Evolutionary conservation across 2,329 filamentous ascomycete species (phyloP).

Genomic region (Trichoderma sp.): DNA sequence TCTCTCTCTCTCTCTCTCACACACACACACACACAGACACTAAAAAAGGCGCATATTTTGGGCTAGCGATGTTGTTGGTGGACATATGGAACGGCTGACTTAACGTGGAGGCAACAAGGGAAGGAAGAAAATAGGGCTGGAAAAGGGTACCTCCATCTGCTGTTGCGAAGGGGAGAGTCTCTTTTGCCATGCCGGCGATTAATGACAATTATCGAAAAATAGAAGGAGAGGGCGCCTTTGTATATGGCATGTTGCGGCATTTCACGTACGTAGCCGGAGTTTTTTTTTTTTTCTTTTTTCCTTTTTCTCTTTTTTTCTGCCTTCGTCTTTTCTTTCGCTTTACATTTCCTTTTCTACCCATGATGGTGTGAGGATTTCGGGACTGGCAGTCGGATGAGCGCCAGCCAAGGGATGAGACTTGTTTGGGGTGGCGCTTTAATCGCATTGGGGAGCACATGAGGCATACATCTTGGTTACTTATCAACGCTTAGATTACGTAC

Average conservation of each 20-base stretch:
- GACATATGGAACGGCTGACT: background rate
- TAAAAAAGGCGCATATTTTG: background rate
- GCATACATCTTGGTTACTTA: slow-evolving; percentile 18
- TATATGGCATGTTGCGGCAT: slow-evolving; percentile 25
- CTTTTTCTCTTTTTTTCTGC: background rate
- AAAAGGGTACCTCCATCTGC: background rate
- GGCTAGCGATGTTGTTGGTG: background rate
- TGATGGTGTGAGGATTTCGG: slow-evolving; percentile 2
- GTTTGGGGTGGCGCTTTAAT: slow-evolving; percentile 4
- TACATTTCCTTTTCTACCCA: background rate
- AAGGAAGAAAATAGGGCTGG: background rate
- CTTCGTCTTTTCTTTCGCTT: background rate
- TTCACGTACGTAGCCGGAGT: slow-evolving; percentile 21
- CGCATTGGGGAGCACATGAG: slow-evolving; percentile 13
- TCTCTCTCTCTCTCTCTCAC: background rate
- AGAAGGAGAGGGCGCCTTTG: slow-evolving; percentile 21
- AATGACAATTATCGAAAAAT: slow-evolving; percentile 3
- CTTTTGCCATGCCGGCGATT: background rate
- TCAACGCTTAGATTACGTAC: slow-evolving; percentile 16
- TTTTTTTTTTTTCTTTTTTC: background rate
- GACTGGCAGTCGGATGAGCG: slow-evolving; percentile 4
- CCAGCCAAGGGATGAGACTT: slow-evolving; percentile 11
- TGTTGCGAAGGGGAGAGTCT: background rate
- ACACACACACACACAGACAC: background rate
- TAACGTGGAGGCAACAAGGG: background rate